Evolutionary conservation across 805 yeast species (phyloP), one percentile per base, ranked within the genome.

Genomic region (Clavispora santaluciae): DNA sequence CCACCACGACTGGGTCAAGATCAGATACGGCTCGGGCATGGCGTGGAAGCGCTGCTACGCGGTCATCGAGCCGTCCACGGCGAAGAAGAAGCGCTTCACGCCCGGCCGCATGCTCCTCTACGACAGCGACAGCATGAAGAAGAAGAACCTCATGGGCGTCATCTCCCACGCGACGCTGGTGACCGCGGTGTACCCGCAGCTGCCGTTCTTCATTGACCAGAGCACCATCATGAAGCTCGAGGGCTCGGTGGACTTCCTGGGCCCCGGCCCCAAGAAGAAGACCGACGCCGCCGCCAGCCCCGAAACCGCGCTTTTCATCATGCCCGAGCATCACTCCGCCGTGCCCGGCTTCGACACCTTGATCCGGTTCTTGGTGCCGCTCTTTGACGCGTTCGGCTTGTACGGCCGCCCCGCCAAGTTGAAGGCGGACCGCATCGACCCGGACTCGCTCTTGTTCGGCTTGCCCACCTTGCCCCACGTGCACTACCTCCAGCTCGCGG

Each of bases 1-100:
- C 44, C 93, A 88, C 56, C 96, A 87, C 61, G 96, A 90, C 55
- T 91, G 96, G 97, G 89, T 85, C 33, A 77, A 89, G 59, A 95
- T 93, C 13, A 73, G 98, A 49, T 93, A 91, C 61, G 98, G 99
- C 15, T 78, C 93, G 8, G 99, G 99, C 18, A 87, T 88, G 95
- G 96, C 97, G 1, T 93, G 97, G 97, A 86, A 83, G 57, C 75
- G 95, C 44, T 91, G 96, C 57, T 93, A 78, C 68, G 91, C 95
- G 3, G 96, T 90, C 9, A 76, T 91, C 42, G 86, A 85, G 50
- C 90, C 90, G 50, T 67, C 89, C 53, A 49, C 68, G 28, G 56
- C 73, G 54, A 80, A 68, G 57, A 64, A 55, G 59, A 76, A 64
- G 60, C 63, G 54, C 49, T 73, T 61, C 50, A 70, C 45, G 48